Percentiles rank a stretch among this genome's conserved stretches.
These are phyloP conservation scores for Rhizoclosmatium sp. DNA, from an alignment of 192 early-diverging fungal genomes.

Conservation along the genomic window DNA sequence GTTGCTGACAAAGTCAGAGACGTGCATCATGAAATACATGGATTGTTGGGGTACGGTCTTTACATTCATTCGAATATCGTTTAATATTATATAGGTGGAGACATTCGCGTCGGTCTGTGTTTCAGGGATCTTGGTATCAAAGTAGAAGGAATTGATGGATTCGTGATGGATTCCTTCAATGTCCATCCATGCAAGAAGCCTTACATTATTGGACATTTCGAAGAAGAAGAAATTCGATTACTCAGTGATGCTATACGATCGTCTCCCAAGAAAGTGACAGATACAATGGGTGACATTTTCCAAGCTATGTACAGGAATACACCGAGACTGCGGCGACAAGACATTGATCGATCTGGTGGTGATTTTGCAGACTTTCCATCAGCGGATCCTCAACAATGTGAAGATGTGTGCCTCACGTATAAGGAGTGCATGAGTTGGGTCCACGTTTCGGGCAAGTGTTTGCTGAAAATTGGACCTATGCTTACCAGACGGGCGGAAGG, in stretches of 20 bases:
- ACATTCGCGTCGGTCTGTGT: neutral
- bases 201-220: neutral
- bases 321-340: neutral
- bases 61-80: neutral
- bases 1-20: neutral
- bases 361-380: neutral
- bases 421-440: neutral
- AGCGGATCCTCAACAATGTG: neutral
- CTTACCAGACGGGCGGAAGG: neutral
- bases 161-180: neutral
- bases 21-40: neutral
- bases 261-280: neutral
- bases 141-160: neutral
- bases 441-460: neutral
- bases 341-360: neutral
- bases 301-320: neutral
- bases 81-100: neutral
- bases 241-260: neutral
- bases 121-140: neutral
- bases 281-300: neutral
- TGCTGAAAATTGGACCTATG: neutral
- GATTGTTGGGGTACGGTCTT: neutral
- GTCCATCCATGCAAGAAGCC: neutral
- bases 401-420: neutral
- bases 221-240: neutral